A percentile compares a stretch with the other conserved stretches of the same genome.
Conservation (phyloP, 352 stramenopile genomes). For the Pythium grandisporangium region DNA sequence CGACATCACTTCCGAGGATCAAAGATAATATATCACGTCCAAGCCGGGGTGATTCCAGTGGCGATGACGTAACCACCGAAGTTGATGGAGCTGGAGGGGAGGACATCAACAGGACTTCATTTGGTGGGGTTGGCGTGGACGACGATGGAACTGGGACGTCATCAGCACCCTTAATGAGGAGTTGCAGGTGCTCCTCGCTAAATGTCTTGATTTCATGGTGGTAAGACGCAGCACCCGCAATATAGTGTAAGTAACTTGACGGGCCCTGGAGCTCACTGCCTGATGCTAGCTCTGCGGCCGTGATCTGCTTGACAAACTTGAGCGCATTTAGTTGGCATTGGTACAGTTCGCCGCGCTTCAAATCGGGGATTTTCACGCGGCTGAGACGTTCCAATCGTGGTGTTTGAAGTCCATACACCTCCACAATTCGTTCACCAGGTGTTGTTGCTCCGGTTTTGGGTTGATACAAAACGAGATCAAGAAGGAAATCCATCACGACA, state of each 20-base stretch:
- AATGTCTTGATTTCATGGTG: slow-evolving; percentile 64
- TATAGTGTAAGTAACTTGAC: slow-evolving; percentile 22
- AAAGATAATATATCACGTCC: slow-evolving; percentile 36
- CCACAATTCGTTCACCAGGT: slow-evolving; percentile 1
- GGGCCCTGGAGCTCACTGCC: no score
- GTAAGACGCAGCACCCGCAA: slow-evolving; percentile 46
- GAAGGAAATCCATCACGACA: slow-evolving; percentile 55
- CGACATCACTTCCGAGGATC: slow-evolving; percentile 53
- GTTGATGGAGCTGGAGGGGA: no score
- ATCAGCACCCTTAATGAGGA: slow-evolving; percentile 49
- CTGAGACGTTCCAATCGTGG: slow-evolving; percentile 40
- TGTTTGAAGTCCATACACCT: slow-evolving; percentile 30
- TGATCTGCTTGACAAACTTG: slow-evolving; percentile 49
- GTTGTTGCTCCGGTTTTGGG: no score
- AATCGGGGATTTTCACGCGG: slow-evolving; percentile 26
- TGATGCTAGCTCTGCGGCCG: no score
- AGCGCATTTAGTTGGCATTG: slow-evolving; percentile 44
- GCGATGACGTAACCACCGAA: no score
- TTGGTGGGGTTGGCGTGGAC: no score
- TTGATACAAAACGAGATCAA: slow-evolving; percentile 62
- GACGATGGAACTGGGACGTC: background rate
- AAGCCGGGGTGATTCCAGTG: slow-evolving; percentile 27
- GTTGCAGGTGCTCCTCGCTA: slow-evolving; percentile 53
- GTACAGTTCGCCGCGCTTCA: slow-evolving; percentile 42
- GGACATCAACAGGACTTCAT: no score